Evolutionary conservation across 495 filamentous ascomycete species (phyloP).

Genomic region (Penicillium tannophilum): DNA sequence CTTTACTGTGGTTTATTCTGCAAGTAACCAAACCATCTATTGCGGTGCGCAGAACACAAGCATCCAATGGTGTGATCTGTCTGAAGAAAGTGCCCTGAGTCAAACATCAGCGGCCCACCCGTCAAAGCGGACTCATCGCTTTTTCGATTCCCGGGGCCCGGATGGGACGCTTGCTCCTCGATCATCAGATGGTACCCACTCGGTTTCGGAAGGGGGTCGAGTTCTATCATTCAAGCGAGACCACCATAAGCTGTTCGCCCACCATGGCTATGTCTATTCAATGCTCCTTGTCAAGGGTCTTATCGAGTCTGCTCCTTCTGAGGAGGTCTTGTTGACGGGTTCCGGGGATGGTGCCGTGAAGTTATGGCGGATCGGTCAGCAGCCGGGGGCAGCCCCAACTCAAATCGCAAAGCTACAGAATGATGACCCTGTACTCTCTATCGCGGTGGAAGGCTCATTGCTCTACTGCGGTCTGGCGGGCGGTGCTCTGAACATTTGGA

Average conservation of each 20-base stretch:
- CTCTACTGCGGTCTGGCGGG: conserved; percentile 85
- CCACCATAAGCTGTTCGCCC: conserved; percentile 84
- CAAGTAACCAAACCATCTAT: conserved; percentile 76
- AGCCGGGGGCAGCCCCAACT: conserved; percentile 51
- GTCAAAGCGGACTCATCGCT: conserved; percentile 79
- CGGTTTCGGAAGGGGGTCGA: conserved; percentile 55
- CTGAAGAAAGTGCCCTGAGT: conserved; percentile 54
- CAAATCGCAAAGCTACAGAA: conserved; percentile 71
- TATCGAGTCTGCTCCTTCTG: conserved; percentile 61
- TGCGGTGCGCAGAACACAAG: conserved; percentile 93
- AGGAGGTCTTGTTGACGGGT: conserved; percentile 84
- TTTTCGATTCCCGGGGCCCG: conserved; percentile 90
- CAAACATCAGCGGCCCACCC: conserved; percentile 72
- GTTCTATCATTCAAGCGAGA: conserved; percentile 80
- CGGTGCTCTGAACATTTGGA: conserved; percentile 97
- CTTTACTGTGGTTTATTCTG: conserved; percentile 87
- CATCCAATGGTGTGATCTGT: conserved; percentile 72
- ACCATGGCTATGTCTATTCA: conserved; percentile 93
- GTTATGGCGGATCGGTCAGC: conserved; percentile 71
- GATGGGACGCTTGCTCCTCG: conserved; percentile 77
- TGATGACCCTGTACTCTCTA: conserved; percentile 79
- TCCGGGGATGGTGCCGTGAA: conserved; percentile 94
- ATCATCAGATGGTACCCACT: conserved; percentile 44
- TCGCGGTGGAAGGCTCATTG: conserved; percentile 83
- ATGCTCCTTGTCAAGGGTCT: conserved; percentile 79